Base-by-base conservation (phyloP, 345 rosid species). In the Erysimum cheiranthoides region DNA sequence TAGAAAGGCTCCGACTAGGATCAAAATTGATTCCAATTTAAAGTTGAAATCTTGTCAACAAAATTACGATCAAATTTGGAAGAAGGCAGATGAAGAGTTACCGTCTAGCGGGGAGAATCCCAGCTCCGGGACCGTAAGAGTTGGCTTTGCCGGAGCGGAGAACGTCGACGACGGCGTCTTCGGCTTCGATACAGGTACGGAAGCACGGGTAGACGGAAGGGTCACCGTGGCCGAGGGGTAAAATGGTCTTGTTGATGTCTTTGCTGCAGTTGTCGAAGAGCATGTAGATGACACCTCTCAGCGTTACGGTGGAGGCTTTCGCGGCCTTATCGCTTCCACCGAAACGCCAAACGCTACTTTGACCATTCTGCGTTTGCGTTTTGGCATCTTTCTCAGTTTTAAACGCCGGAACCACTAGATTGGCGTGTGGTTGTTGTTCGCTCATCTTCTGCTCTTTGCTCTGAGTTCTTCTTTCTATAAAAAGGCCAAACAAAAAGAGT, bases 211-310 rank as follows among this genome's bases (percentile, higher is more conserved):
- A 88, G 28, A 50, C 73, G 10, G 97, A 86, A 45, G 96, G 93
- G 34, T 92, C 92, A 21, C 97, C 96, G n/a, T 85, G 90, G 53
- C 86, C 92, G 9, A 90, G 84, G 34, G 88, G 89, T 11, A 90
- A 40, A 21, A 81, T 28, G 3, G 81, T 28, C 73, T 85, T 76
- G 6, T 64, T 5, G 34, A 84, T 85, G 10, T 82, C 84, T 4
- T 70, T 42, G 73, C 80, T 68, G 72, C 89, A 75, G 39, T 84
- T 87, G 5, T 8, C 83, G 61, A 69, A 54, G 32, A 92, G 65
- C 71, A 49, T 51, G 64, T 17, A 17, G 74, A 86, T 79, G 27
- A 76, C 68, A n/a, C 82, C 84, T 67, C 89, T 84, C 28, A 89
- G 70, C 2, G 83, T 82, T 28, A 82, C 51, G 1, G 53, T 36